Evolutionary conservation across 129 eudicot genomes (phyloP), one percentile per base, ranked within the genome.

Genomic region (Chrysanthemum seticuspe): DNA sequence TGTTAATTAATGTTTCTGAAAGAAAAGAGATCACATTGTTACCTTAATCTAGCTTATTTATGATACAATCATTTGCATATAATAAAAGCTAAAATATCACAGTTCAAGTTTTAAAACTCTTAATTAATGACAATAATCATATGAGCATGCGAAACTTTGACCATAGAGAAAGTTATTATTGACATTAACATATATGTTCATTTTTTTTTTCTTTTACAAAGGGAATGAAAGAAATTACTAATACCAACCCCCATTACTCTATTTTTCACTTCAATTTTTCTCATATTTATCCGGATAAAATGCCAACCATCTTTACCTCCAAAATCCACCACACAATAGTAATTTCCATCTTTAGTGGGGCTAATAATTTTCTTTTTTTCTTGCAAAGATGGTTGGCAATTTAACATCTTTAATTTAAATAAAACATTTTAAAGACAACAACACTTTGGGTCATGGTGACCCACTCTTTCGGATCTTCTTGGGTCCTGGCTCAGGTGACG

Each of bases 351-450:
- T 6, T 50, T 55, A 63, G 78, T 62, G 71, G 65, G 65, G 62
- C 75, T 77, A 40, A 66, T 44, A 40, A 40, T 40, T 40, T 40
- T 19, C 21, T 40, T 8, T 40, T 40, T 40, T 40, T 1, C 8
- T 8, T 40, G 91, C 82, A 86, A 80, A 85, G 96, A 84, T 86
- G 85, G 89, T 78, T 65, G 83, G 78, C 96, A 90, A 87, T 83
- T 87, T 83, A 82, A 76, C 87, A 67, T 79, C 21, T 52, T 69
- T 3, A 36, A 36, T 23, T 7, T 31, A 64, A 14, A 31, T 31
- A 36, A 64, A 47, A 68, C 67, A 55, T 48, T 31, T 68, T 4
- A 59, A 59, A 27, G 51, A 44, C 21, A 45, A 56, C 45, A 47
- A 31, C 34, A 57, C 11, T 3, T 21, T 14, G 65, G 51, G 16